phyloP scores from a whole-genome alignment of 1,284 basidiomycete genomes.

The Sporisorium graminicola region DNA sequence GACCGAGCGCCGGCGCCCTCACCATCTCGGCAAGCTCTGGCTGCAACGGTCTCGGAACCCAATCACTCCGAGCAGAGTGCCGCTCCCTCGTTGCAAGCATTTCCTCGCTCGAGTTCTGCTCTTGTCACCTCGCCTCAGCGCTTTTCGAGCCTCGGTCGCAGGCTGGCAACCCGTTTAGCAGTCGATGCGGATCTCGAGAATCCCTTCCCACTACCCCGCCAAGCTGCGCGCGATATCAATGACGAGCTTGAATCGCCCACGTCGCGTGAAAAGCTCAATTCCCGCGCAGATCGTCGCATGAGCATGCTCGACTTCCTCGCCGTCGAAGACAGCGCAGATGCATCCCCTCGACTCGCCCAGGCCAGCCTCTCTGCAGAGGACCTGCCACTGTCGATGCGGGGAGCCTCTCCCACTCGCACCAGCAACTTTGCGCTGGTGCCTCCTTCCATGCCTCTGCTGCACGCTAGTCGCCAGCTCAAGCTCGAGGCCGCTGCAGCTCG shows the following conservation, averaged over 20 bases:
- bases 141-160: conserved; percentile 32
- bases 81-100: background rate
- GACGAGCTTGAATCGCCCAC: conserved; percentile 28
- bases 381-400: conserved; percentile 16
- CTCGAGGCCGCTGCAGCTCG: conserved; percentile 18
- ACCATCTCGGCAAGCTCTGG: background rate
- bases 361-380: conserved; percentile 38
- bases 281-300: conserved; percentile 32
- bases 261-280: conserved; percentile 3
- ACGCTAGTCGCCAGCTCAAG: conserved; percentile 31
- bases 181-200: background rate
- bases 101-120: conserved; percentile 9
- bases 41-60: background rate
- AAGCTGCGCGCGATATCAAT: conserved; percentile 28
- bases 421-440: conserved; percentile 5
- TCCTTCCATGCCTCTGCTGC: conserved; percentile 34
- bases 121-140: conserved; percentile 31
- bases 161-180: conserved; percentile 9
- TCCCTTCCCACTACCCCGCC: conserved; percentile 3
- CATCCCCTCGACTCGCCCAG: conserved; percentile 2
- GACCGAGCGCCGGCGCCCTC: background rate
- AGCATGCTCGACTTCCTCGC: conserved; percentile 53
- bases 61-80: background rate
- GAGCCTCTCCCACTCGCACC: background rate
- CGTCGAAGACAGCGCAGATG: conserved; percentile 6